Evolutionary conservation across 768 basidiomycete genomes (phyloP).

Genomic region (Podaxis sp.): DNA sequence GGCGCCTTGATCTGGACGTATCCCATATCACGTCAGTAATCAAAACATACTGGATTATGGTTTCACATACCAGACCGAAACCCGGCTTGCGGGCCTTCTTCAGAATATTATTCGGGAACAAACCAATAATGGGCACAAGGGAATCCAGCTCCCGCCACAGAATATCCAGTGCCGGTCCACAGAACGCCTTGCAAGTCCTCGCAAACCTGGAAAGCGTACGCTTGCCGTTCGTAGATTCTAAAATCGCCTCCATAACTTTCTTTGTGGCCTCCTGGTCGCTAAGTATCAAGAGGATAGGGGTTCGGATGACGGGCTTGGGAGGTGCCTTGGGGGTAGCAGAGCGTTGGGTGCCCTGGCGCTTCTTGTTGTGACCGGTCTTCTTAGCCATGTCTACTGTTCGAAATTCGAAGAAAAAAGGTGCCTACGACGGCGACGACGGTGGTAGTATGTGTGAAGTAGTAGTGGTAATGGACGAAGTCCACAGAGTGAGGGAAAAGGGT

Average conservation of each 20-base stretch:
- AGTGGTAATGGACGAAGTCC: slow-evolving; percentile 8
- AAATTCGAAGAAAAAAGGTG: neutral
- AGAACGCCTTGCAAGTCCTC: slow-evolving; percentile 72
- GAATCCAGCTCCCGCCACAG: slow-evolving; percentile 82
- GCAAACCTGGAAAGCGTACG: slow-evolving; percentile 69
- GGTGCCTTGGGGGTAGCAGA: slow-evolving; percentile 3
- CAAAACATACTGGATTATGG: neutral
- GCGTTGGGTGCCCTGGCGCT: neutral
- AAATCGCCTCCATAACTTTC: slow-evolving; percentile 45
- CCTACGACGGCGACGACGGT: neutral
- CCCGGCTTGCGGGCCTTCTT: slow-evolving; percentile 73
- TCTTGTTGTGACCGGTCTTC: slow-evolving; percentile 13
- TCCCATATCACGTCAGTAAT: slow-evolving; percentile 5
- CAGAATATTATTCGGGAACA: slow-evolving; percentile 67
- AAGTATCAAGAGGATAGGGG: slow-evolving; percentile 54
- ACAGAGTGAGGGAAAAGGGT: slow-evolving; percentile 3
- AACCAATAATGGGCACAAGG: slow-evolving; percentile 63
- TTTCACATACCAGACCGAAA: slow-evolving; percentile 67
- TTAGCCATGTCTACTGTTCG: slow-evolving; percentile 6
- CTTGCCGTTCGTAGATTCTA: slow-evolving; percentile 59
- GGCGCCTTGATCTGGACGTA: slow-evolving; percentile 52
- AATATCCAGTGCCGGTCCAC: slow-evolving; percentile 66
- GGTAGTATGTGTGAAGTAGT: neutral
- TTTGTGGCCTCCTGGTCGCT: slow-evolving; percentile 59
- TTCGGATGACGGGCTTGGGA: slow-evolving; percentile 46